Evolutionary conservation across 108 stramenopile genomes (phyloP), one percentile per base, ranked within the genome.

Genomic region (Pseudonitzschia multistriata): DNA sequence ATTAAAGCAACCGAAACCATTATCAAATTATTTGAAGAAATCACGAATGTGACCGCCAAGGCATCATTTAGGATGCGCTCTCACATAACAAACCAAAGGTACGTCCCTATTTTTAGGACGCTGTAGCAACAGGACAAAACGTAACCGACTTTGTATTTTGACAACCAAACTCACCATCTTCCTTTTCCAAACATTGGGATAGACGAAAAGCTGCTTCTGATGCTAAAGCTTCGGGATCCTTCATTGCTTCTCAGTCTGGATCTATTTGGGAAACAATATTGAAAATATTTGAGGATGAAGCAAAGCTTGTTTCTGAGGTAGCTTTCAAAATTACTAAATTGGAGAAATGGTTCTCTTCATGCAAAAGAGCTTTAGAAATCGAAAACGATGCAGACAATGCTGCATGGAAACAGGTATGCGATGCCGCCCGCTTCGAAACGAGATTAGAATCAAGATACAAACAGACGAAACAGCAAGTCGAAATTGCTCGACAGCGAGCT

Each of bases 341-440:
- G 11, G 77, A 87, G 45, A 70, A 66, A 15, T 68, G 84, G 49
- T 21, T 86, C 6, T 35, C 67, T 21, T 47, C 36, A 2, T 77
- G 78, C 7, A 81, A 82, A 55, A 81, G 69, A 52, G 74, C 76
- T 22, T 34, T 87, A 0, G 81, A 77, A 64, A n/a, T 49, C 11
- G 71, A 80, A n/a, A 62, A 64, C n/a, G 88, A 90, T 29, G 64
- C 47, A 14, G 86, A 89, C 47, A 89, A 90, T 30, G 42, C 40
- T 53, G 68, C 68, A 8, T 93, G 89, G 88, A 93, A 89, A 64
- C 65, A 70, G 7, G 76, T 90, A n/a, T 83, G 85, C 52, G 89
- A 93, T 36, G 68, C 84, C 17, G 89, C 89, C 0, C 79, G 81
- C 15, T 30, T 52, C 7, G 83, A 87, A 62, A 72, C 78, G 17